Percentiles rank a stretch among this genome's conserved stretches.
These are phyloP conservation scores for Rhododendron henanense DNA, from an alignment of 148 eudicot genomes.

Conservation along the genomic window DNA sequence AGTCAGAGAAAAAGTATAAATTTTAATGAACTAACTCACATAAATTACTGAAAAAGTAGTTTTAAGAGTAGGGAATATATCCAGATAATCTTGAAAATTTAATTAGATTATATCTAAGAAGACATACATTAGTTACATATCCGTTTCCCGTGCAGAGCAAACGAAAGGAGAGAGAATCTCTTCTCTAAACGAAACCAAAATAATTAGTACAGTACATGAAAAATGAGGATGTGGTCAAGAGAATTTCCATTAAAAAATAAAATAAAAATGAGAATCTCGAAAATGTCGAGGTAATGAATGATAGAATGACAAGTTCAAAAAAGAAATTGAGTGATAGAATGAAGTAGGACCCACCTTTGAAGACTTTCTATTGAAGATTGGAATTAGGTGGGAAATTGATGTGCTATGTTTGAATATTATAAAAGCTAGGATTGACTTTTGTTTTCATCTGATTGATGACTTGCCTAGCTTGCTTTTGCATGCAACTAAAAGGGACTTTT, in stretches of 20 bases:
- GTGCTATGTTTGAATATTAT: neutral
- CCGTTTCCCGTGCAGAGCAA: neutral
- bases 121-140: too few relatives aligned
- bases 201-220: neutral
- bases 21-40: too few relatives aligned
- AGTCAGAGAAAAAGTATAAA: too few relatives aligned
- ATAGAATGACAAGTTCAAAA: neutral
- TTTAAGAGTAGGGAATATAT: too few relatives aligned
- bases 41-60: neutral
- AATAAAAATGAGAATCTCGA: neutral
- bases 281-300: neutral
- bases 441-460: neutral
- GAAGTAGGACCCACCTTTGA: neutral
- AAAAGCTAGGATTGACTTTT: neutral
- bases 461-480: neutral
- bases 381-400: slow-evolving; percentile 2
- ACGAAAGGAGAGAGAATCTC: neutral
- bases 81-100: too few relatives aligned
- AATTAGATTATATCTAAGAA: too few relatives aligned
- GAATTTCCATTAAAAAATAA: neutral
- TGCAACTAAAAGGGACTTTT: neutral
- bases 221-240: neutral
- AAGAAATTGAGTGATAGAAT: neutral
- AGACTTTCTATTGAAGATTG: neutral
- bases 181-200: neutral